These are phyloP conservation scores for Penicillium sp. DNA, from an alignment of 2,329 filamentous ascomycete species.

Conservation along the genomic window DNA sequence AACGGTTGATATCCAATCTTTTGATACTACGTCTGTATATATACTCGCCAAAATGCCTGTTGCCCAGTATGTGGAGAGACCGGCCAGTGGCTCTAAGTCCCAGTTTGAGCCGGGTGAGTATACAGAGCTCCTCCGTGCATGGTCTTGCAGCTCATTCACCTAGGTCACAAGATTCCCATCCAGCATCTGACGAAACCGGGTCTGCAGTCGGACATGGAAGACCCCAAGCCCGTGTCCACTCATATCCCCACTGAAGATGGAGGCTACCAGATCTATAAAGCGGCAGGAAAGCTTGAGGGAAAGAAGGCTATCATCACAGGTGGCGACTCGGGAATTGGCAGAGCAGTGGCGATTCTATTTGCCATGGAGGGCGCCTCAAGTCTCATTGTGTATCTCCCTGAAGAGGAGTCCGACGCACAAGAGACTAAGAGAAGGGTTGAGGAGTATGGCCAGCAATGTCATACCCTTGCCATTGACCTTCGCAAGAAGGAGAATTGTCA, in stretches of 20 bases:
- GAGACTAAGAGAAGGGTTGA: conserved; percentile 73
- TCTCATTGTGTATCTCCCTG: conserved; percentile 71
- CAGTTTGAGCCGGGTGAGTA: conserved; percentile 37
- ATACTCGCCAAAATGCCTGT: conserved; percentile 13
- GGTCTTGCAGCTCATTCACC: not conserved
- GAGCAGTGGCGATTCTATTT: conserved; percentile 73
- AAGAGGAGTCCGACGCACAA: conserved; percentile 75
- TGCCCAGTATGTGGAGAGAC: conserved; percentile 18
- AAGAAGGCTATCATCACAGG: conserved; percentile 80
- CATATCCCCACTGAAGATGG: conserved; percentile 69
- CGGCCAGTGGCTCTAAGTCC: conserved; percentile 28
- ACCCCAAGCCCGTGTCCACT: conserved; percentile 62
- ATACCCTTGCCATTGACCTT: conserved; percentile 66
- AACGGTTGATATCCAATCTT: not conserved
- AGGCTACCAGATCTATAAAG: conserved; percentile 69
- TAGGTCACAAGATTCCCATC: conserved; percentile 56
- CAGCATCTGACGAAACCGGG: conserved; percentile 57
- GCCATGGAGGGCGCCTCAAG: conserved; percentile 78
- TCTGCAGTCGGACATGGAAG: conserved; percentile 57
- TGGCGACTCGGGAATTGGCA: conserved; percentile 77
- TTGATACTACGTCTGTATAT: not conserved
- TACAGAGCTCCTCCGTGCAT: not conserved
- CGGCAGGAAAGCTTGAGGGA: conserved; percentile 73
- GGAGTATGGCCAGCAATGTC: conserved; percentile 65
- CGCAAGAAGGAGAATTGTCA: conserved; percentile 68